These are phyloP conservation scores for Pseudonitzschia multistriata DNA, from an alignment of 108 stramenopile genomes.

Conservation along the genomic window DNA sequence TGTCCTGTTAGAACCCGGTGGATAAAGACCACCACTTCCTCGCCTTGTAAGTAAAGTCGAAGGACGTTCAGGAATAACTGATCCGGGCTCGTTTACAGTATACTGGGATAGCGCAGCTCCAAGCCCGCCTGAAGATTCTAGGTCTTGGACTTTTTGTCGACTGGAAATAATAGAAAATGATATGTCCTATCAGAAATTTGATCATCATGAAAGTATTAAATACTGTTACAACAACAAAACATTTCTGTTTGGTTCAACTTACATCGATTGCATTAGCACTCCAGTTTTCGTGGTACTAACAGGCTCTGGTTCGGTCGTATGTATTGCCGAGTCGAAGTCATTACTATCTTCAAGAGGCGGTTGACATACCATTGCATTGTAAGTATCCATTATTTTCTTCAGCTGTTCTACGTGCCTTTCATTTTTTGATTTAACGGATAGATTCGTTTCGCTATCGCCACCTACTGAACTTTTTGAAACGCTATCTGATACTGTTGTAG, in stretches of 20 bases:
- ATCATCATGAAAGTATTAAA: too few species aligned
- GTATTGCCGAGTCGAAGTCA: conserved; percentile 13
- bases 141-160: conserved; percentile 7
- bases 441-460: conserved; percentile 17
- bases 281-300: conserved; percentile 7
- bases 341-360: conserved; percentile 4
- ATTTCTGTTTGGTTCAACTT: background rate
- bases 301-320: conserved; percentile 20
- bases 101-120: conserved; percentile 45
- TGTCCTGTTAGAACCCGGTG: background rate
- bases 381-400: conserved; percentile 30
- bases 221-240: background rate
- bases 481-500: conserved; percentile 19
- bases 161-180: background rate
- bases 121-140: conserved; percentile 22
- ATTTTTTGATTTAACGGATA: conserved; percentile 8
- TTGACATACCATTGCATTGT: conserved; percentile 26
- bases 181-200: background rate
- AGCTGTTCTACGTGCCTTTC: conserved; percentile 22
- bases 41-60: conserved; percentile 17
- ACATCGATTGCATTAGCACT: conserved; percentile 3
- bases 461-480: conserved; percentile 16
- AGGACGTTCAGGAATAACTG: conserved; percentile 3
- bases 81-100: conserved; percentile 11
- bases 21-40: conserved; percentile 21